These are phyloP conservation scores for Aspergillus ochraceoroseus DNA, from an alignment of 2,329 filamentous ascomycete species.

Conservation along the genomic window DNA sequence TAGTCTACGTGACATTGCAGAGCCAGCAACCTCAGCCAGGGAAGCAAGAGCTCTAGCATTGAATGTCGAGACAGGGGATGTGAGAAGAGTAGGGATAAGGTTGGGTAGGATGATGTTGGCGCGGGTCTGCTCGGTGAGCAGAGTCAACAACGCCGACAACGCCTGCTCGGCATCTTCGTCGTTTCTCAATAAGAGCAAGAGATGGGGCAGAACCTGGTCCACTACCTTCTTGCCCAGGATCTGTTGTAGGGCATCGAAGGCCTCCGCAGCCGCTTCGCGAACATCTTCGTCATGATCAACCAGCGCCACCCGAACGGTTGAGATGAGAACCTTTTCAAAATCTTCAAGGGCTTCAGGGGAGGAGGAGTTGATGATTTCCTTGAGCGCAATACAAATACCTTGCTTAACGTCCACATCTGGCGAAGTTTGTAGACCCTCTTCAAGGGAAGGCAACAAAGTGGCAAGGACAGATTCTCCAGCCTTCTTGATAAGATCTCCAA, in stretches of 20 bases:
- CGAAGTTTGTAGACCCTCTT: constrained; percentile 81
- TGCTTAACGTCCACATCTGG: constrained; percentile 91
- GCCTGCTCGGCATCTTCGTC: constrained; percentile 88
- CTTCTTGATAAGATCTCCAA: constrained; percentile 94
- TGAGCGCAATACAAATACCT: constrained; percentile 92
- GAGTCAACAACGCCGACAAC: constrained; percentile 81
- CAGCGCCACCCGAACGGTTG: constrained; percentile 85
- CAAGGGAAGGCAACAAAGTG: constrained; percentile 81
- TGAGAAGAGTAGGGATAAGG: constrained; percentile 86
- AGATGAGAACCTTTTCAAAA: constrained; percentile 90
- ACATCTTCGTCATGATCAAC: constrained; percentile 88
- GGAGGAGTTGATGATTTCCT: constrained; percentile 86
- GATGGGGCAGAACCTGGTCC: constrained; percentile 88
- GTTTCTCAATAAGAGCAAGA: constrained; percentile 81
- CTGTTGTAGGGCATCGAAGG: constrained; percentile 91
- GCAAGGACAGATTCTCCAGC: constrained; percentile 90
- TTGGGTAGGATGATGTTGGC: constrained; percentile 97
- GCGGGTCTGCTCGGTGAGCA: constrained; percentile 86
- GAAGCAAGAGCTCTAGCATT: constrained; percentile 93
- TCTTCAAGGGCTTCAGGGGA: constrained; percentile 85
- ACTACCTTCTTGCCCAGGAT: constrained; percentile 91
- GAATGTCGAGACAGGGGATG: constrained; percentile 85
- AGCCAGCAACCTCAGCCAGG: constrained; percentile 81
- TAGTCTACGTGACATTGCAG: constrained; percentile 83
- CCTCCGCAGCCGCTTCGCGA: constrained; percentile 90